Evolutionary conservation across 176 grass and related monocot species (phyloP).

Genomic region (Avena sativa): DNA sequence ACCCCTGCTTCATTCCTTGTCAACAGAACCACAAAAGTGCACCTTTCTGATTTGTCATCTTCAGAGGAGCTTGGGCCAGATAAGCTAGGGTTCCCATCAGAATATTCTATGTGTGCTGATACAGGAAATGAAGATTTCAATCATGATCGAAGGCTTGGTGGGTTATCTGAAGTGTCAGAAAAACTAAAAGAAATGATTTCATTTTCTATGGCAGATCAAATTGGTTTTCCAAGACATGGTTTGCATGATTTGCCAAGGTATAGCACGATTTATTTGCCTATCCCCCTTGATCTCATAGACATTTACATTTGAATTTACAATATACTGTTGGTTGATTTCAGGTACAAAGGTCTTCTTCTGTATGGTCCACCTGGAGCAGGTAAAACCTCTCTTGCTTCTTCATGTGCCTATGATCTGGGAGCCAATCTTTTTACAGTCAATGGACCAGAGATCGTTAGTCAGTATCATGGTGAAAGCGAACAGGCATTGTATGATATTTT

Average conservation of each 20-base stretch:
- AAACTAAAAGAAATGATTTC: conserved; percentile 71
- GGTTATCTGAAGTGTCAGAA: conserved; percentile 75
- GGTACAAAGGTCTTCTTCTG: conserved; percentile 95
- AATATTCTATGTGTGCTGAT: conserved; percentile 14
- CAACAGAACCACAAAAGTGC: conserved; percentile 61
- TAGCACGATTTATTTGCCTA: not conserved
- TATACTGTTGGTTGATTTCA: conserved; percentile 44
- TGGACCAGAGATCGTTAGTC: conserved; percentile 89
- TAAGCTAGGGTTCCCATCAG: not conserved
- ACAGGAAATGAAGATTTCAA: conserved; percentile 35
- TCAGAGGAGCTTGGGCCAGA: conserved; percentile 33
- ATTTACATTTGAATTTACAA: conserved; percentile 26
- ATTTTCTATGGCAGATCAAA: conserved; percentile 57
- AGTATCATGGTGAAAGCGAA: conserved; percentile 90
- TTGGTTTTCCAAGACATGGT: conserved; percentile 54
- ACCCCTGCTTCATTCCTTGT: conserved; percentile 44
- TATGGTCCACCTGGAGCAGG: conserved; percentile 95
- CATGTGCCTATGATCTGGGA: conserved; percentile 67
- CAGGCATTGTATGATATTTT: conserved; percentile 81
- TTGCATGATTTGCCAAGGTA: conserved; percentile 70
- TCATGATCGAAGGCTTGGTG: conserved; percentile 58
- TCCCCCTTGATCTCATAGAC: not conserved
- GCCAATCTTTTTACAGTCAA: conserved; percentile 79
- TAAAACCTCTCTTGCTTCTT: conserved; percentile 85
- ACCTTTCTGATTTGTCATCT: conserved; percentile 55